Conservation (phyloP, 768 basidiomycete species). For the Mycena kentingensis region DNA sequence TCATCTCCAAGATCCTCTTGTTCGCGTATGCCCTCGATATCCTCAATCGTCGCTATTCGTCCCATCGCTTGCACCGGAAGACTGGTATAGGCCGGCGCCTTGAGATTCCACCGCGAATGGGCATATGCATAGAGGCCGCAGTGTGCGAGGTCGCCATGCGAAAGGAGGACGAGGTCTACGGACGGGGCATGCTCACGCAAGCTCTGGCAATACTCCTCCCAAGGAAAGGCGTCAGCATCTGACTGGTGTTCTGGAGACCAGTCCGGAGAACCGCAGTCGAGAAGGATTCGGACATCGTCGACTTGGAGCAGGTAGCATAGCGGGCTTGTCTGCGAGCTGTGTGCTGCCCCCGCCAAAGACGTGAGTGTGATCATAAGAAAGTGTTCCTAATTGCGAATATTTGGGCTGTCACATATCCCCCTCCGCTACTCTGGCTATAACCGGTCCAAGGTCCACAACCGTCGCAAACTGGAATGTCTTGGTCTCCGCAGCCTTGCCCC, state of each 20-base stretch:
- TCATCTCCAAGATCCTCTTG: slow-evolving; percentile 69
- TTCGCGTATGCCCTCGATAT: slow-evolving; percentile 77
- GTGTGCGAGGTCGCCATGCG: slow-evolving; percentile 89
- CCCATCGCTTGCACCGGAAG: slow-evolving; percentile 96
- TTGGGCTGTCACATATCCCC: slow-evolving; percentile 28
- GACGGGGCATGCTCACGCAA: slow-evolving; percentile 63
- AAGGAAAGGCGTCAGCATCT: slow-evolving; percentile 43
- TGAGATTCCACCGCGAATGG: slow-evolving; percentile 81
- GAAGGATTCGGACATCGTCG: slow-evolving; percentile 89
- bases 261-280: slow-evolving; percentile 94
- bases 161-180: slow-evolving; percentile 88
- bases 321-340: slow-evolving; percentile 61
- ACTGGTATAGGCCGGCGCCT: slow-evolving; percentile 90
- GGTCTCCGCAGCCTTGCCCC: slow-evolving; percentile 62
- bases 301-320: slow-evolving; percentile 88
- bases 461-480: slow-evolving; percentile 92
- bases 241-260: slow-evolving; percentile 64
- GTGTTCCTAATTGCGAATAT: too few species aligned
- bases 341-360: slow-evolving; percentile 83
- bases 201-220: slow-evolving; percentile 67
- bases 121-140: slow-evolving; percentile 94
- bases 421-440: slow-evolving; percentile 43
- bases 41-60: slow-evolving; percentile 86
- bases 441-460: slow-evolving; percentile 74
- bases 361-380: slow-evolving; percentile 88